phyloP scores from a whole-genome alignment of 2,329 filamentous ascomycete species.

The Hypoxylon sp. region DNA sequence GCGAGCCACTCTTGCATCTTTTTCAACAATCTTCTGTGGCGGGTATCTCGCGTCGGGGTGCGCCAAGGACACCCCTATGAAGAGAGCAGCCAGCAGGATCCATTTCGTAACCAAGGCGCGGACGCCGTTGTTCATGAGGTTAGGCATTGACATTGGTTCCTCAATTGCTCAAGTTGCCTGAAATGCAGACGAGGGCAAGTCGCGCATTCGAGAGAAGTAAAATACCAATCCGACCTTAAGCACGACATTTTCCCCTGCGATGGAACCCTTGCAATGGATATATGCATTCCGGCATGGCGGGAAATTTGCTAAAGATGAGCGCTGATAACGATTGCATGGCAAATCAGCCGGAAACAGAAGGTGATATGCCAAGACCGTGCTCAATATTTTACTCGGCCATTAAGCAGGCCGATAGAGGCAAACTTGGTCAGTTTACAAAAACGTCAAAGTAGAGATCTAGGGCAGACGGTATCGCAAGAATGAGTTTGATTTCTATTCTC shows the following conservation, averaged over 20 bases:
- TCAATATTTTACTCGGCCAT: slow-evolving; percentile 18
- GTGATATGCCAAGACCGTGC: slow-evolving; percentile 42
- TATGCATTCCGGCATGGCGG: slow-evolving; percentile 36
- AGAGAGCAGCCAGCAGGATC: slow-evolving; percentile 30
- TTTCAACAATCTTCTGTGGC: slow-evolving; percentile 22
- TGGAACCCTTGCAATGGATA: slow-evolving; percentile 37
- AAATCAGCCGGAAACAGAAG: slow-evolving; percentile 49
- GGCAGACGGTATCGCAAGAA: not conserved
- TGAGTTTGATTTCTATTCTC: not conserved
- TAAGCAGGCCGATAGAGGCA: slow-evolving; percentile 19
- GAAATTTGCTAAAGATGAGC: slow-evolving; percentile 36
- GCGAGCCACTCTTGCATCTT: slow-evolving; percentile 35
- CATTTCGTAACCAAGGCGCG: slow-evolving; percentile 28
- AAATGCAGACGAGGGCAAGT: slow-evolving; percentile 27
- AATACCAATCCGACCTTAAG: slow-evolving; percentile 24
- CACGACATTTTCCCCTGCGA: slow-evolving; percentile 35
- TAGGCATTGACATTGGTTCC: slow-evolving; percentile 26
- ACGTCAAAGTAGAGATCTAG: not conserved
- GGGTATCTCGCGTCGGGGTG: slow-evolving; percentile 39
- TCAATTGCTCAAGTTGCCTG: slow-evolving; percentile 29
- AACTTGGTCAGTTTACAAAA: not conserved
- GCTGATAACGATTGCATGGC: slow-evolving; percentile 43
- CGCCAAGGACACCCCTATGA: slow-evolving; percentile 39
- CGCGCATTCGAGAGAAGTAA: slow-evolving; percentile 26
- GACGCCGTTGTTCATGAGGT: slow-evolving; percentile 13